phyloP scores from a whole-genome alignment of 768 basidiomycete genomes.

The Krasilnikovozyma curviuscula region DNA sequence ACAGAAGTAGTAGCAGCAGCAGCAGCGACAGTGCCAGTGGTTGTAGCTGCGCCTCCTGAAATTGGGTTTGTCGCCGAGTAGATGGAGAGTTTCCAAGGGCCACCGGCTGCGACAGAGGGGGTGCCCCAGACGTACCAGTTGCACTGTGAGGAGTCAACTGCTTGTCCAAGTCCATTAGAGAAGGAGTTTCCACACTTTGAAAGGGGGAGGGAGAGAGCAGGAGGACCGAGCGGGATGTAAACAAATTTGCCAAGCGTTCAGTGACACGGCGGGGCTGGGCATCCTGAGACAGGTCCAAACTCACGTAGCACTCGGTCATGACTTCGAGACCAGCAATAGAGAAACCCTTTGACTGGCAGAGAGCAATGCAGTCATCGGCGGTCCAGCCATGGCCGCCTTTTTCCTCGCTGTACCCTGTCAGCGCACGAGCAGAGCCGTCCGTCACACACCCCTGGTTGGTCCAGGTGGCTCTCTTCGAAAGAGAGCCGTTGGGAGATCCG shows the following conservation, averaged over 20 bases:
- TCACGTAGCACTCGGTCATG: constrained; percentile 6
- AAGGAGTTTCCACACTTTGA: constrained; percentile 4
- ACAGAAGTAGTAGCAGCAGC: constrained; percentile 2
- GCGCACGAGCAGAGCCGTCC: not conserved
- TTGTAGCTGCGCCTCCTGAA: not conserved
- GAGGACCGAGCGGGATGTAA: not conserved
- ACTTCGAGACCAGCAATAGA: constrained; percentile 10
- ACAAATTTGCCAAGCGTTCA: not conserved
- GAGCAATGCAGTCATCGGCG: not conserved
- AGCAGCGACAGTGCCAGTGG: not conserved
- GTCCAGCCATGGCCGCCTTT: constrained; percentile 6
- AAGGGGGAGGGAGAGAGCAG: not conserved
- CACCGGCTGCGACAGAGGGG: constrained; percentile 5
- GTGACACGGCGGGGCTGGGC: too few relatives aligned
- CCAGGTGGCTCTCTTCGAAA: too few relatives aligned
- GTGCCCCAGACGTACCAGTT: constrained; percentile 4
- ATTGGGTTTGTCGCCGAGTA: constrained; percentile 2
- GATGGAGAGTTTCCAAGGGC: constrained; percentile 6
- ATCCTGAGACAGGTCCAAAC: too few relatives aligned
- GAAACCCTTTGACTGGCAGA: constrained; percentile 5
- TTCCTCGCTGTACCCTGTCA: not conserved
- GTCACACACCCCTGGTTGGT: constrained; percentile 6
- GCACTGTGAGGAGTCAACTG: not conserved
- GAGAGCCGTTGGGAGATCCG: too few relatives aligned
- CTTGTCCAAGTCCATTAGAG: not conserved